Base-by-base conservation (phyloP, 2,329 filamentous ascomycete species). In the Aureobasidium subglaciale region DNA sequence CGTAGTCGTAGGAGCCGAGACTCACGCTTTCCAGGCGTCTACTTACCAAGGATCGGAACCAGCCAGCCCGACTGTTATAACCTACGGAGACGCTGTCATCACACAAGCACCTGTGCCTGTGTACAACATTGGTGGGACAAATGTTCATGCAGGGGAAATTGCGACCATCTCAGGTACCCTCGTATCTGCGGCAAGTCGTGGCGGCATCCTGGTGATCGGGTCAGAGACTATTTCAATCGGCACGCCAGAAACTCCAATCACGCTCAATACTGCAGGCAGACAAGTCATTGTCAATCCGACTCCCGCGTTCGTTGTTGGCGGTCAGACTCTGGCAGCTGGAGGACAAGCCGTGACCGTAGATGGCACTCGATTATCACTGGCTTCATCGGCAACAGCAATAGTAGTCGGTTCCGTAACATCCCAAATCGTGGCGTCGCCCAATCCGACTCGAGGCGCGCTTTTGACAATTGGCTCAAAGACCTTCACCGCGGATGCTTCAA, bases 401-500 rank as follows among this genome's bases (percentile, higher is more conserved):
- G 56, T 68, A 15, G 55, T 68, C 22, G 67, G 67, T 20, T 61
- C 60, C 8, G 6, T 35, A 29, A 64, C 65, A 7, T 61, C 62
- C 5, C 24, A 56, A 11, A 30, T 61, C 5, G 59, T 57, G 8
- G 59, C 58, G 13, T 60, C 64, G 11, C 62, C 61, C 42, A 65
- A 66, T 6, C 63, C 64, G 8, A 40, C 48, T 27, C 55, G 30
- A 13, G 54, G 56, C 18, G 41, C 46, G 15, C 37, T 56, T n/a
- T 56, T 74, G 7, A 75, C 70, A 1, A 61, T 77, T 18, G 73
- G 72, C 11, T 66, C 65, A 0, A 63, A 66, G 2, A 70, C 66
- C 1, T 66, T 73, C 27, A 74, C 72, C 1, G 71, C 70, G 1
- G 75, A 76, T 60, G 73, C 73, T 30, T 72, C 73, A 3, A 75